phyloP scores from a whole-genome alignment of 768 basidiomycete genomes.

The Pleurotus ostreatus region DNA sequence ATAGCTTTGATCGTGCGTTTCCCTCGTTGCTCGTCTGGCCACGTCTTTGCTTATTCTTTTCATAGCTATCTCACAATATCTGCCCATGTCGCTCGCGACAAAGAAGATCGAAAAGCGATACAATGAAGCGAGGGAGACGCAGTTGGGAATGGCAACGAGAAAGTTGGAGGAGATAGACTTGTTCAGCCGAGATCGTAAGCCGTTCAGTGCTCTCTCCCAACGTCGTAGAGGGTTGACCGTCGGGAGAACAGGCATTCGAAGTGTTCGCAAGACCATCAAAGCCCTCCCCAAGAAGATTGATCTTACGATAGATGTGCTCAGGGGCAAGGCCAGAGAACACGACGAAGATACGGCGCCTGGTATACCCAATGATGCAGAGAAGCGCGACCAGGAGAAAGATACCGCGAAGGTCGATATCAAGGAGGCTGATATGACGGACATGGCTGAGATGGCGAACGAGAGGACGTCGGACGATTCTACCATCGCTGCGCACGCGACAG shows the following conservation, averaged over 20 bases:
- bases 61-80: conserved; percentile 45
- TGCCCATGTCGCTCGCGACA: conserved; percentile 64
- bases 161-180: conserved; percentile 29
- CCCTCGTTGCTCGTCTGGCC: too few species aligned
- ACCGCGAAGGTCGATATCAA: conserved; percentile 13
- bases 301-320: conserved; percentile 24
- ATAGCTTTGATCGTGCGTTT: conserved; percentile 37
- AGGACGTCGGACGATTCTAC: conserved; percentile 8
- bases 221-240: neutral
- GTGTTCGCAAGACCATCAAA: conserved; percentile 30
- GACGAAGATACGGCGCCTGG: conserved; percentile 12
- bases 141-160: conserved; percentile 11
- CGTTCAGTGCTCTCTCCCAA: neutral
- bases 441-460: conserved; percentile 12
- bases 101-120: conserved; percentile 45
- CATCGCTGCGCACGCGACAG: conserved; percentile 3
- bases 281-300: conserved; percentile 16
- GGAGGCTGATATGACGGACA: conserved; percentile 13
- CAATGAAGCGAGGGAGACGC: conserved; percentile 27
- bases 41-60: neutral
- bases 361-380: too few species aligned
- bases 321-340: conserved; percentile 22
- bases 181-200: conserved; percentile 32
- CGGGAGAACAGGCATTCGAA: conserved; percentile 24
- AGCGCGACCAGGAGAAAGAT: conserved; percentile 7